A percentile compares a stretch with the other conserved stretches of the same genome.
These are phyloP conservation scores for Takakia lepidozioides DNA, from an alignment of 225 moss, liverwort and hornwort genomes.

Conservation along the genomic window DNA sequence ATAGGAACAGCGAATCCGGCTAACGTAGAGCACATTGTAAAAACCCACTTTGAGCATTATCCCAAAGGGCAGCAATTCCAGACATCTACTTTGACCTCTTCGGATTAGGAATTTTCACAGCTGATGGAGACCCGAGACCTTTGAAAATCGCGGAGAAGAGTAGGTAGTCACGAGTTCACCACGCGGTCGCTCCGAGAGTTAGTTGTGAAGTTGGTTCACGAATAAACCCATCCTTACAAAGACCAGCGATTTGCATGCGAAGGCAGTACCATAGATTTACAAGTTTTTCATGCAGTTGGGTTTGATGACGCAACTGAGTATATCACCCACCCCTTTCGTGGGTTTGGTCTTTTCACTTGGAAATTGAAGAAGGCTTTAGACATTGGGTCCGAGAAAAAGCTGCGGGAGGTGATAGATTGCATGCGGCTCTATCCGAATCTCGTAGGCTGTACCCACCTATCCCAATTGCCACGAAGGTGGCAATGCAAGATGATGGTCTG, in stretches of 20 bases:
- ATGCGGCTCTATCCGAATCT: slow-evolving; percentile 29
- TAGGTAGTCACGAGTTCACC: slow-evolving; percentile 14
- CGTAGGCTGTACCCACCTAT: slow-evolving; percentile 36
- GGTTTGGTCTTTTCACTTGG: slow-evolving; percentile 3
- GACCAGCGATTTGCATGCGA: slow-evolving; percentile 1
- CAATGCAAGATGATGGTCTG: slow-evolving; percentile 22
- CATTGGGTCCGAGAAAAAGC: slow-evolving; percentile 20
- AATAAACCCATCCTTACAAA: slow-evolving; percentile 24
- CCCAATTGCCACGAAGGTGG: slow-evolving; percentile 28
- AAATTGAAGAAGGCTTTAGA: slow-evolving; percentile 18
- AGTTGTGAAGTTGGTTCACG: slow-evolving; percentile 16
- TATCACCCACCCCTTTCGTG: slow-evolving; percentile 1
- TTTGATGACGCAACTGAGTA: slow-evolving; percentile 19
- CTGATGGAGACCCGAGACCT: slow-evolving; percentile 9
- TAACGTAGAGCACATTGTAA: slow-evolving; percentile 59
- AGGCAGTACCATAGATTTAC: slow-evolving; percentile 21
- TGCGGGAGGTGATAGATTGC: slow-evolving; percentile 14
- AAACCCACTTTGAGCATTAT: slow-evolving; percentile 38
- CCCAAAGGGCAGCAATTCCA: slow-evolving; percentile 19
- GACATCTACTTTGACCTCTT: slow-evolving; percentile 1
- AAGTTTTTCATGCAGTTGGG: slow-evolving; percentile 39
- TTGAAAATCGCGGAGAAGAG: slow-evolving; percentile 12
- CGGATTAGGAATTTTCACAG: slow-evolving; percentile 15
- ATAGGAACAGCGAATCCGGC: slow-evolving; percentile 33
- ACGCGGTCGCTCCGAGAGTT: slow-evolving; percentile 17